Conservation (phyloP, 192 early-diverging fungal genomes). For the Kickxella alabastrina region DNA sequence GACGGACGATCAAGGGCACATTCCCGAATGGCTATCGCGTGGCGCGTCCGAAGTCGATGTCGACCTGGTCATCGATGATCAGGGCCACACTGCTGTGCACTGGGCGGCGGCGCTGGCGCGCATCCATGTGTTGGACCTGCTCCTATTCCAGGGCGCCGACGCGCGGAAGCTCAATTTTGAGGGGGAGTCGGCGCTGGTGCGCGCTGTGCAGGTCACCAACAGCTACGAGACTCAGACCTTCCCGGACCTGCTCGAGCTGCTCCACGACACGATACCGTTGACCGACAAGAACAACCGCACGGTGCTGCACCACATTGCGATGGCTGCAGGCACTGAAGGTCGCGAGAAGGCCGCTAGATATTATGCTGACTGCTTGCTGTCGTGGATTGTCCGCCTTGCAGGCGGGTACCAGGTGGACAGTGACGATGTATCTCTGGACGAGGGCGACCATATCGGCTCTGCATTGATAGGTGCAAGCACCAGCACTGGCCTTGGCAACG, state of each 20-base stretch:
- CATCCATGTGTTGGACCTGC: constrained; percentile 66
- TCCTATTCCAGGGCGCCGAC: constrained; percentile 76
- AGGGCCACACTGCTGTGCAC: constrained; percentile 91
- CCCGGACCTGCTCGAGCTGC: constrained; percentile 61
- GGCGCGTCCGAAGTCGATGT: constrained; percentile 59
- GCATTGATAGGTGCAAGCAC: not conserved
- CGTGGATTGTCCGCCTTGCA: constrained; percentile 55
- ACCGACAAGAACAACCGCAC: constrained; percentile 79
- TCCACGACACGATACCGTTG: constrained; percentile 71
- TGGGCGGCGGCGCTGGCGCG: constrained; percentile 91
- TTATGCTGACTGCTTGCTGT: constrained; percentile 85
- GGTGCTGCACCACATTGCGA: constrained; percentile 87
- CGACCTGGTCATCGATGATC: constrained; percentile 87
- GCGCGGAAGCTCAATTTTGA: constrained; percentile 64
- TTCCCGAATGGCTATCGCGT: constrained; percentile 53
- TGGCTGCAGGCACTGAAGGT: constrained; percentile 65
- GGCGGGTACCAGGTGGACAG: constrained; percentile 46
- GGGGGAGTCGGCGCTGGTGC: constrained; percentile 86
- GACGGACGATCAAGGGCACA: constrained; percentile 62
- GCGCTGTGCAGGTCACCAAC: constrained; percentile 82
- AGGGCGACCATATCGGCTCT: not conserved
- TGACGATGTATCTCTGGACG: constrained; percentile 2
- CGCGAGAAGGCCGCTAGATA: constrained; percentile 74
- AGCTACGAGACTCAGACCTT: constrained; percentile 83
- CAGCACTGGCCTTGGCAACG: not conserved